Conservation (phyloP, 305 asterid genomes). For the Fraxinus greggii region DNA sequence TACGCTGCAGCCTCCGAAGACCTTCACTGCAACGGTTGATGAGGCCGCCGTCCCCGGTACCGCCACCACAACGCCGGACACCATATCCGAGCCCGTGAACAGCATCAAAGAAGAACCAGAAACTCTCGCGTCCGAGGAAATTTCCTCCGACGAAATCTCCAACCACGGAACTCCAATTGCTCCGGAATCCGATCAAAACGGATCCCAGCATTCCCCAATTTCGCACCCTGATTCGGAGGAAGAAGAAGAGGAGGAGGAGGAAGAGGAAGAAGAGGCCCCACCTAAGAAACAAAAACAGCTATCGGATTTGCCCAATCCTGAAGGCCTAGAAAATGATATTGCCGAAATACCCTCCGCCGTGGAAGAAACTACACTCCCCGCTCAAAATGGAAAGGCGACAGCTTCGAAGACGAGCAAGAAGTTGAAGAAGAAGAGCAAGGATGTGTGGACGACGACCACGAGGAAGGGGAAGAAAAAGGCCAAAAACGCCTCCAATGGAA, state of each 20-base stretch:
- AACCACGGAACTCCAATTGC: constrained; percentile 14
- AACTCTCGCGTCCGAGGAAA: constrained; percentile 20
- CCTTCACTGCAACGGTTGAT: background rate
- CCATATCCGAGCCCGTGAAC: background rate
- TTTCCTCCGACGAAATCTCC: constrained; percentile 24
- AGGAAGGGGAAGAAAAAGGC: constrained; percentile 88
- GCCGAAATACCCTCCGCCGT: constrained; percentile 3
- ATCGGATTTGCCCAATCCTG: background rate
- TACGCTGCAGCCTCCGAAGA: background rate
- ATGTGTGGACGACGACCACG: constrained; percentile 80
- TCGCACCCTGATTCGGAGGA: constrained; percentile 34
- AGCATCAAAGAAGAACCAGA: constrained; percentile 14
- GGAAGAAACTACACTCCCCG: background rate
- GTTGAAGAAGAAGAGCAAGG: constrained; percentile 84
- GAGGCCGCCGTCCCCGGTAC: background rate
- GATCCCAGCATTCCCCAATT: constrained; percentile 20
- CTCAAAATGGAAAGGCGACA: constrained; percentile 5
- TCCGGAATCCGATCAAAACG: constrained; percentile 10
- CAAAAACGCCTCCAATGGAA: constrained; percentile 45
- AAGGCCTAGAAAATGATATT: background rate
- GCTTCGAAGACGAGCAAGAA: constrained; percentile 41
- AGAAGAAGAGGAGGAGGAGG: constrained; percentile 31
- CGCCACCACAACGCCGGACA: background rate
- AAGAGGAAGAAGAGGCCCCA: constrained; percentile 41
- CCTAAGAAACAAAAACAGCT: constrained; percentile 41